Conservation (phyloP, 2,329 filamentous ascomycete species). For the Calycina herbarum region DNA sequence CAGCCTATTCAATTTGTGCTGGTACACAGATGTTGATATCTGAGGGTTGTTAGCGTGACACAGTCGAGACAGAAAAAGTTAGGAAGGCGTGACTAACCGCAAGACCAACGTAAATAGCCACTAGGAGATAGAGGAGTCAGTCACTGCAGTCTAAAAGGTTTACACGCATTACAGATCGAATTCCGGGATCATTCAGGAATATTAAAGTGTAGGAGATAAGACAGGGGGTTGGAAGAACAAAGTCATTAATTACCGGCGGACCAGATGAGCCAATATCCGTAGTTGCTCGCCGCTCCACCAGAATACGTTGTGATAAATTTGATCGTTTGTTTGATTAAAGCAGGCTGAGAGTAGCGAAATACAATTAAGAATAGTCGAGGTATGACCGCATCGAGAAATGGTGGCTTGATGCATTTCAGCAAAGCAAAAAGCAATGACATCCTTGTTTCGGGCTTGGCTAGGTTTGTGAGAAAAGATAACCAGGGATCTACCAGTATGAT, state of each 20-base stretch:
- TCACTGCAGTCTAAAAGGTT: no score
- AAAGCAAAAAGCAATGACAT: constrained; percentile 29
- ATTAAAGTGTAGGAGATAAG: no score
- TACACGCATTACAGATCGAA: no score
- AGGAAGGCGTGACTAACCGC: background rate
- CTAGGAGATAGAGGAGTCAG: no score
- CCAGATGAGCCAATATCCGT: constrained; percentile 3
- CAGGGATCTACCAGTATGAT: background rate
- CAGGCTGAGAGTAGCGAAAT: background rate
- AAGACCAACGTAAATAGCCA: constrained; percentile 4
- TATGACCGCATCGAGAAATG: background rate
- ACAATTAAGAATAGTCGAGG: background rate
- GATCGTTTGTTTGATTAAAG: background rate
- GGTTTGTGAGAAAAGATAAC: constrained; percentile 7
- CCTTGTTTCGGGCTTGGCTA: constrained; percentile 27
- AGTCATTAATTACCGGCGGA: no score
- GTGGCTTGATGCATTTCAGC: background rate
- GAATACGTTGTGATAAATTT: background rate
- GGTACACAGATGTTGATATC: constrained; percentile 3
- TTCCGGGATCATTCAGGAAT: no score
- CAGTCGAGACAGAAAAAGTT: background rate
- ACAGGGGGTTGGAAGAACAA: no score
- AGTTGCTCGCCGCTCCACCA: background rate
- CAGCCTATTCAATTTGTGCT: constrained; percentile 2
- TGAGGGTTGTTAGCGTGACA: background rate